Evolutionary conservation across 1,139 yeast species (phyloP), one percentile per base, ranked within the genome.

Genomic region (Hemisphaericaspora xylanilytica): DNA sequence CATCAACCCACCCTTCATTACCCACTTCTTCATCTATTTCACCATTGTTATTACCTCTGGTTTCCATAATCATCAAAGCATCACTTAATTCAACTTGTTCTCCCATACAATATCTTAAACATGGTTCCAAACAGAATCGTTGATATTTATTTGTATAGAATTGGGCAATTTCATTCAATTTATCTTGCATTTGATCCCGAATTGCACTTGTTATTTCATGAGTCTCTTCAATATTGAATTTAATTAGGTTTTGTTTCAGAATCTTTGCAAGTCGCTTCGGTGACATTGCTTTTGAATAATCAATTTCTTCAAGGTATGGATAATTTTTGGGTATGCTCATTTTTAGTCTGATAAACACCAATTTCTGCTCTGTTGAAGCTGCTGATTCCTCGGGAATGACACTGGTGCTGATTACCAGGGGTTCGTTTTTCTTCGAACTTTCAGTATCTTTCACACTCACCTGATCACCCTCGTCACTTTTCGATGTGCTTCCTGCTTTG

Each of bases 81-180:
- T 68, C 75, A 29, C 64, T 61, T 18, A 85, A 53, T 21, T 76
- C 78, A 3, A 88, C 71, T 40, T 80, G 77, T 47, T 90, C 97
- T 1, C 98, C 98, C 66, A 89, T 68, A 4, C 92, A 66, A 51
- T 71, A 84, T 37, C 96, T 61, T 42, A 92, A 63, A 49, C 95
- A 81, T 0, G 87, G 81, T 53, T 92, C 97, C 21, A 92, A 65
- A 48, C 96, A 87, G 49, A 81, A 88, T 43, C 70, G 65, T 24
- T 79, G 78, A 41, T 67, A 64, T 36, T 71, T 70, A 27, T 74
- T 70, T 0, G 90, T 68, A 50, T 78, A 81, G 41, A 73, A 75
- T 2, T 60, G 59, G 0, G 89, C 68, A 14, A 90, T 83, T 28
- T 75, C 75, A 29, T 66, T 63, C 32, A 90, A 61, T 22, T 68